phyloP scores from a whole-genome alignment of 192 early-diverging fungal species.

The Coemansia sp. region DNA sequence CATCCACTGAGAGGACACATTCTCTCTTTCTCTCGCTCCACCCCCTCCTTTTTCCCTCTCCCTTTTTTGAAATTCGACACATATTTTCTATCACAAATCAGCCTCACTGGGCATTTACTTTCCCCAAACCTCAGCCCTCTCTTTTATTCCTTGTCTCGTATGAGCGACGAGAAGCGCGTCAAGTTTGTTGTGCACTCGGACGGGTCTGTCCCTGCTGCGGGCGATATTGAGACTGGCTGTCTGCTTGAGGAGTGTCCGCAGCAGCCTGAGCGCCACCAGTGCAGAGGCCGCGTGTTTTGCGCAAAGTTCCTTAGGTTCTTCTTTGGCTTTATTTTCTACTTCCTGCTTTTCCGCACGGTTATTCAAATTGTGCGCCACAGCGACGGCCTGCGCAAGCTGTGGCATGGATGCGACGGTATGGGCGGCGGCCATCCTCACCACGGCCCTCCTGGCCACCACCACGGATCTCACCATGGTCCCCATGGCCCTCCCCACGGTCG shows the following conservation, averaged over 20 bases:
- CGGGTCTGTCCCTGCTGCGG: slow-evolving; percentile 17
- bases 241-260: slow-evolving; percentile 9
- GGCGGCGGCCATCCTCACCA: background rate
- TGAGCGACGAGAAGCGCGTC: slow-evolving; percentile 44
- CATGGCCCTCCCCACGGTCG: background rate
- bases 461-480: background rate
- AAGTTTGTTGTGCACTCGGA: slow-evolving; percentile 26
- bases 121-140: background rate
- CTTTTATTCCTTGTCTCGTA: slow-evolving; percentile 12
- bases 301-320: background rate
- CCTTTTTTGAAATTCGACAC: background rate
- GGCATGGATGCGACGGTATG: slow-evolving; percentile 1
- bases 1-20: background rate
- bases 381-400: background rate
- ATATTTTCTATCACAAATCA: background rate
- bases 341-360: background rate
- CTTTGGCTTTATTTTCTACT: background rate
- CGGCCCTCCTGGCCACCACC: background rate
- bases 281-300: slow-evolving; percentile 4
- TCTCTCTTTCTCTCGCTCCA: background rate
- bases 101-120: background rate
- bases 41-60: background rate
- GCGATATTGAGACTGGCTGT: slow-evolving; percentile 35
- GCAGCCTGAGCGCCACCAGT: slow-evolving; percentile 10
- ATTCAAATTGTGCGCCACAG: background rate